These are phyloP conservation scores for Acanthamoeba lenticulata DNA, from an alignment of 208 protist species.

Conservation along the genomic window DNA sequence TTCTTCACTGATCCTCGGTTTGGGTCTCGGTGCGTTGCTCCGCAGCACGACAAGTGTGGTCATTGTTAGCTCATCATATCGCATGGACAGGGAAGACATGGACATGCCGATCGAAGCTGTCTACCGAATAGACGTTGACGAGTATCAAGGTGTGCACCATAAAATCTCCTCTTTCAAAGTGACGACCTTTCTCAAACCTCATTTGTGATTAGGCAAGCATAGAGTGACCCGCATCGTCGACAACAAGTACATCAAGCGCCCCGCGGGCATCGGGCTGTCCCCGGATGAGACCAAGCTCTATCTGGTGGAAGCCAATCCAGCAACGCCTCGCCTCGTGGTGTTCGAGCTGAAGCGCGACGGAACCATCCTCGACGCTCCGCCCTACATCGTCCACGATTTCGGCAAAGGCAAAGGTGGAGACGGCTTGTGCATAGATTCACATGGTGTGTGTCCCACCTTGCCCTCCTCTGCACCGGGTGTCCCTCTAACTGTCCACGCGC, in stretches of 20 bases:
- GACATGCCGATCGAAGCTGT: neutral
- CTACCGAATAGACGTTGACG: neutral
- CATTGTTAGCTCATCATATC: neutral
- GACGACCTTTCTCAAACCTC: too few species aligned
- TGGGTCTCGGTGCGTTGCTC: neutral
- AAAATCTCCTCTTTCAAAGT: neutral
- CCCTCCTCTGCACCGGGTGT: too few species aligned
- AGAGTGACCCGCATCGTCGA: neutral
- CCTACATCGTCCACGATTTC: conserved; percentile 20
- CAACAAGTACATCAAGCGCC: neutral
- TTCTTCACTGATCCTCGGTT: neutral
- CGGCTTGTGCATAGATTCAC: neutral
- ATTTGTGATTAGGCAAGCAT: neutral
- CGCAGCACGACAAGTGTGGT: too few species aligned
- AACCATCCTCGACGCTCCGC: neutral
- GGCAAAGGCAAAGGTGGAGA: neutral
- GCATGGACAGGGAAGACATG: neutral
- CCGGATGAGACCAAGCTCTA: neutral
- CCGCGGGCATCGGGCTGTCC: neutral
- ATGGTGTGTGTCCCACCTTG: neutral
- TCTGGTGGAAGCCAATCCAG: neutral
- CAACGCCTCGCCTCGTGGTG: neutral
- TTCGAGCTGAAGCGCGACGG: conserved; percentile 9
- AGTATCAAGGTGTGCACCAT: neutral
- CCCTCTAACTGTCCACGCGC: too few species aligned